phyloP scores from a whole-genome alignment of 441 rosid genomes.

The Jatropha podagrica region DNA sequence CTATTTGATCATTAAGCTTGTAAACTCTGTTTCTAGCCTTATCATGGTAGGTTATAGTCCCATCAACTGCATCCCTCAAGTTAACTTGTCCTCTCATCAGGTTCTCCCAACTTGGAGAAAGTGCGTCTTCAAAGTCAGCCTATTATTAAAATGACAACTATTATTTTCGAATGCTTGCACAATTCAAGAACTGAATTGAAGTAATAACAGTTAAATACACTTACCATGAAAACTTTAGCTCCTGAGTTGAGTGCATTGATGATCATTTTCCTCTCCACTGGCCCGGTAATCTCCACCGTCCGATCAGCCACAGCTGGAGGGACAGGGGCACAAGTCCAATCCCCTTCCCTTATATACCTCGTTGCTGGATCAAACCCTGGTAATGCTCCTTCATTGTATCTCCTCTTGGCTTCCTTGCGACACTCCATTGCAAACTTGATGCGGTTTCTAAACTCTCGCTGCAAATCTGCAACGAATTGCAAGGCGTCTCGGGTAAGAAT shows the following conservation, averaged over 20 bases:
- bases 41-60: slow-evolving; percentile 75
- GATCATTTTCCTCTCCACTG: slow-evolving; percentile 91
- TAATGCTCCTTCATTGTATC: slow-evolving; percentile 51
- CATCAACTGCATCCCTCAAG: slow-evolving; percentile 82
- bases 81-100: slow-evolving; percentile 85
- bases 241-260: slow-evolving; percentile 94
- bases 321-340: slow-evolving; percentile 68
- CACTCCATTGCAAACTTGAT: slow-evolving; percentile 79
- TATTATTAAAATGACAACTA: slow-evolving; percentile 12
- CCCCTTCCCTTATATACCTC: slow-evolving; percentile 58
- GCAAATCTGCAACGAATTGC: slow-evolving; percentile 75
- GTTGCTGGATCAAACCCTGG: slow-evolving; percentile 87
- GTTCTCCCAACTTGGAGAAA: slow-evolving; percentile 95
- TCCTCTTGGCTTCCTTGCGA: slow-evolving; percentile 57
- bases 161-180: not conserved
- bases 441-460: slow-evolving; percentile 64
- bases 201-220: not conserved
- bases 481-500: slow-evolving; percentile 71
- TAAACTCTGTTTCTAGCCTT: slow-evolving; percentile 73
- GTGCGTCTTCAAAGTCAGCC: slow-evolving; percentile 94
- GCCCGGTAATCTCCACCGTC: slow-evolving; percentile 89
- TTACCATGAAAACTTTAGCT: slow-evolving; percentile 93
- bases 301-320: slow-evolving; percentile 78
- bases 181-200: no score
- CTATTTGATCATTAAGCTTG: slow-evolving; percentile 75